These are phyloP conservation scores for Saccharomyces hybrid DNA, from an alignment of 1,139 yeast species.

Conservation along the genomic window DNA sequence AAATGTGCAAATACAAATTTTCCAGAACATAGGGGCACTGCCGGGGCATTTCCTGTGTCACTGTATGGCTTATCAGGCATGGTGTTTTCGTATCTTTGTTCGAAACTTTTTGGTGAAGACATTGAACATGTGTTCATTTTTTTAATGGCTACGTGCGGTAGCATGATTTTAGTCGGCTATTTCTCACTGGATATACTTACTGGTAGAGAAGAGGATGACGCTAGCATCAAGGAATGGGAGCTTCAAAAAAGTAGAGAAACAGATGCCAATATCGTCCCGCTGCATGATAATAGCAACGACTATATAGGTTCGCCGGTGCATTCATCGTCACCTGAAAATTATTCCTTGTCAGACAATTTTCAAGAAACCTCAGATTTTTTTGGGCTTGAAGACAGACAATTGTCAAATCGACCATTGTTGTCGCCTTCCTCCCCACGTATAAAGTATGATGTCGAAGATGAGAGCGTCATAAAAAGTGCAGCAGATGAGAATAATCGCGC, in stretches of 20 bases:
- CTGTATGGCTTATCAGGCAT: slow-evolving; percentile 46
- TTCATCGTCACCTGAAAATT: not conserved
- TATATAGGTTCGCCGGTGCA: not conserved
- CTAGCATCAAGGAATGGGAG: not conserved
- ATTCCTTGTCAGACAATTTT: not conserved
- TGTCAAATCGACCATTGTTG: not conserved
- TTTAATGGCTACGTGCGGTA: slow-evolving; percentile 28
- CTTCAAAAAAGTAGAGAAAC: not conserved
- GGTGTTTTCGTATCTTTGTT: slow-evolving; percentile 37
- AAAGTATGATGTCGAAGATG: not conserved
- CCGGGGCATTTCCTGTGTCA: slow-evolving; percentile 57
- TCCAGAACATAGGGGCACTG: slow-evolving; percentile 62
- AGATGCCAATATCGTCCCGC: not conserved
- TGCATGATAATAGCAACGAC: not conserved
- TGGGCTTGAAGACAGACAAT: not conserved
- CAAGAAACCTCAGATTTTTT: not conserved
- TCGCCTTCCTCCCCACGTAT: not conserved
- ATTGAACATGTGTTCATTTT: slow-evolving; percentile 36
- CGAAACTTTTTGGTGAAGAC: slow-evolving; percentile 38
- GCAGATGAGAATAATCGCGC: not conserved
- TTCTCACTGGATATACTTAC: slow-evolving; percentile 23
- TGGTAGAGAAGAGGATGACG: not conserved
- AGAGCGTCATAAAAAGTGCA: not conserved
- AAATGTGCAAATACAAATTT: slow-evolving; percentile 66
- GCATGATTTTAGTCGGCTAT: slow-evolving; percentile 29